Evolutionary conservation across 2,329 filamentous ascomycete genomes (phyloP), one percentile per base, ranked within the genome.

Genomic region (Phyllosticta citribraziliensis): DNA sequence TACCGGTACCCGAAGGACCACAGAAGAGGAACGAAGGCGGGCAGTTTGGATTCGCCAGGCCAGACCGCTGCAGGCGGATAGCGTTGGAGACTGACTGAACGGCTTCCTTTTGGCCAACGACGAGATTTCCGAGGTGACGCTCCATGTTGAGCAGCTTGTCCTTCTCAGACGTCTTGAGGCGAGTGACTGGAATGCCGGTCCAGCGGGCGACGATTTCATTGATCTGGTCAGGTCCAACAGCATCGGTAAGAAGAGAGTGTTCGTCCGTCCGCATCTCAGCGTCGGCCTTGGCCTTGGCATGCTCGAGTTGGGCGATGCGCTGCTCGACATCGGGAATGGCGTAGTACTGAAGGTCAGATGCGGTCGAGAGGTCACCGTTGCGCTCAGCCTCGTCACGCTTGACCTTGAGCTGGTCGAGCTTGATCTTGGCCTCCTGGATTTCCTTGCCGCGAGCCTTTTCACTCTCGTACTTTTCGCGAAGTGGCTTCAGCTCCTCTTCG

Each of bases 91-190:
- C 94, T 1, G 92, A 91, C 61, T 84, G 83, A 56, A 97, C 94
- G 33, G 94, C 94, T 77, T 99, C 94, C 72, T 86, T 91, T 76
- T 99, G 94, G 57, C 94, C 94, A 58, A 99, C 86, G 19, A 99
- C 94, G 24, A 95, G 78, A 73, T 91, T 88, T 66, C 84, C 80
- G 6, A 99, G 85, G 55, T 88, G 86, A 70, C 84, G 88, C 77
- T 99, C 94, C 94, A 99, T 99, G 70, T 96, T 83, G 65, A 99
- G 83, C n/a, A 99, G 82, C 80, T 97, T 97, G 74, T 99, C 94
- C 78, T 96, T 97, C 77, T 99, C 94, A 0, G 91, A 89, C 0
- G 94, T 97, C 79, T 89, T 93, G 51, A 99, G 85, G 64, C 93
- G 84, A 4, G 91, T 97, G 63, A 99, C 91, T 1, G 94, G 94